A percentile compares a stretch with the other conserved stretches of the same genome.
phyloP scores from a whole-genome alignment of 306 rosid genomes.

The Alnus rubra region DNA sequence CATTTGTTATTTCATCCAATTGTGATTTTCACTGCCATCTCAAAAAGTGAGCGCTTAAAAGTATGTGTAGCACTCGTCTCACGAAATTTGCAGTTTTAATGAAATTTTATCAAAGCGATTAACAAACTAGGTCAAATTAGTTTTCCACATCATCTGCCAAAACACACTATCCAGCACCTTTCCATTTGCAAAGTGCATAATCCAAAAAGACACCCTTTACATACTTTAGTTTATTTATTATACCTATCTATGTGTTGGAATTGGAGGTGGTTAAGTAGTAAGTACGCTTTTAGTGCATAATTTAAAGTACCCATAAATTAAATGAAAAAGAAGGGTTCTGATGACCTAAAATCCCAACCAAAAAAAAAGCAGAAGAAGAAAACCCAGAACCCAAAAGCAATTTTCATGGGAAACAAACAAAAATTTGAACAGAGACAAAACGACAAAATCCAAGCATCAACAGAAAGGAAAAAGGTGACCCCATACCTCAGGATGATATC shows the following conservation, averaged over 20 bases:
- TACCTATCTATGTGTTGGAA: too few relatives aligned
- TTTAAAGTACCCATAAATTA: too few relatives aligned
- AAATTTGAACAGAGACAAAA: neutral
- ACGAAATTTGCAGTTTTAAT: neutral
- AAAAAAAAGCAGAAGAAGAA: too few relatives aligned
- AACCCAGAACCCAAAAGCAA: conserved; percentile 1
- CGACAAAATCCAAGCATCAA: neutral
- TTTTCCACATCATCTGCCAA: neutral
- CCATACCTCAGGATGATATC: conserved; percentile 66
- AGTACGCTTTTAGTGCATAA: too few relatives aligned
- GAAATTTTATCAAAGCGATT: neutral
- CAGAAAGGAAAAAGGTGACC: neutral
- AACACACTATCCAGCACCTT: neutral
- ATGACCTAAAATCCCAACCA: neutral
- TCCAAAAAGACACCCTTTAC: neutral
- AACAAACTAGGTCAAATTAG: neutral
- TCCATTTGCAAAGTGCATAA: neutral
- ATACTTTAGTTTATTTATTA: too few relatives aligned
- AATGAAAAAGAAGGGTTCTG: neutral
- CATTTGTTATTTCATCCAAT: too few relatives aligned
- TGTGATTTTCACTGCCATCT: too few relatives aligned
- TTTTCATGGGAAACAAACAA: neutral
- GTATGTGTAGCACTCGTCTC: too few relatives aligned
- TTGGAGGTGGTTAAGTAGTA: too few relatives aligned
- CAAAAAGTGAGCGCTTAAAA: too few relatives aligned